Evolutionary conservation across 2,329 filamentous ascomycete species (phyloP).

Genomic region (Epichloe brachyelytri): DNA sequence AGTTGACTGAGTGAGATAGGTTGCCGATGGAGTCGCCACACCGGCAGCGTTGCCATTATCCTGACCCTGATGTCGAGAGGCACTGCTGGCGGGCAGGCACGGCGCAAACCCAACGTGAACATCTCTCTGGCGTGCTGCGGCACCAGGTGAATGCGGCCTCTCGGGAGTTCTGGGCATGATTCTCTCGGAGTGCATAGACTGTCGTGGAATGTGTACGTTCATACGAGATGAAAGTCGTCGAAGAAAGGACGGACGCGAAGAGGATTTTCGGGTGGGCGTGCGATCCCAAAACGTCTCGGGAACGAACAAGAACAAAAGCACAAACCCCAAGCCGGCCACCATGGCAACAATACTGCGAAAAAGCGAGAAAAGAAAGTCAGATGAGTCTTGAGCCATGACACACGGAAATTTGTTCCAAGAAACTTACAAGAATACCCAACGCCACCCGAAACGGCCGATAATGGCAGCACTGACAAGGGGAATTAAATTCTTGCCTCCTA

Average conservation of each 20-base stretch:
- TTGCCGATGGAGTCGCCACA: slow-evolving; percentile 8
- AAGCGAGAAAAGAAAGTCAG: slow-evolving; percentile 7
- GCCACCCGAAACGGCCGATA: slow-evolving; percentile 67
- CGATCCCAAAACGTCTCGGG: slow-evolving; percentile 96
- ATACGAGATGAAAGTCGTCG: slow-evolving; percentile 33
- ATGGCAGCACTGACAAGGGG: slow-evolving; percentile 78
- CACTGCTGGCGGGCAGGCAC: background rate
- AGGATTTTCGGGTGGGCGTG: slow-evolving; percentile 40
- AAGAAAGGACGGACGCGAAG: slow-evolving; percentile 32
- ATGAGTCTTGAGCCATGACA: background rate
- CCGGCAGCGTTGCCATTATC: background rate
- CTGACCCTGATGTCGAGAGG: background rate
- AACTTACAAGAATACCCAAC: slow-evolving; percentile 76
- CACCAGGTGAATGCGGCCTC: slow-evolving; percentile 9
- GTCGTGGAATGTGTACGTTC: slow-evolving; percentile 7
- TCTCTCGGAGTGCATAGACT: background rate
- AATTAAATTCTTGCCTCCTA: slow-evolving; percentile 84
- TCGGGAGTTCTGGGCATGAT: slow-evolving; percentile 4
- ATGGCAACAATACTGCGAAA: slow-evolving; percentile 64
- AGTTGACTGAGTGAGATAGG: slow-evolving; percentile 3
- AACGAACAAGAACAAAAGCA: slow-evolving; percentile 76
- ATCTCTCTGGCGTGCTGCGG: slow-evolving; percentile 13
- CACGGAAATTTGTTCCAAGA: background rate
- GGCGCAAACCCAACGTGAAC: slow-evolving; percentile 21
- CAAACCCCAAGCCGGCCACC: slow-evolving; percentile 55